Conservation (phyloP, 495 filamentous ascomycete genomes). For the Penicillium ucsense region DNA sequence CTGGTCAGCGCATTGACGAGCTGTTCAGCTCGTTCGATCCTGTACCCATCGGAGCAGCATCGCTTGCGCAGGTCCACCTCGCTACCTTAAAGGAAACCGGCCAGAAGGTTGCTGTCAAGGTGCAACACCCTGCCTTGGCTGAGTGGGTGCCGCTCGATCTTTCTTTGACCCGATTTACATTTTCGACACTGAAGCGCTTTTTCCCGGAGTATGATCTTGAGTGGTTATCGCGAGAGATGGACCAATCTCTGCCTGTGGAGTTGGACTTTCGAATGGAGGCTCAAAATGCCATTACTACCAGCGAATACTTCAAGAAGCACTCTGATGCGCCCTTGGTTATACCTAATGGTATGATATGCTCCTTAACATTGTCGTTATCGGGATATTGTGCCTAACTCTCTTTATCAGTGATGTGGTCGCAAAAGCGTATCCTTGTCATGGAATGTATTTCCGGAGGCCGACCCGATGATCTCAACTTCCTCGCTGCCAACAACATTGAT, state of each 20-base stretch:
- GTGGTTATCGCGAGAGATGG: conserved; percentile 92
- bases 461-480: conserved; percentile 78
- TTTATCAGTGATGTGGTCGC: conserved; percentile 67
- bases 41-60: conserved; percentile 81
- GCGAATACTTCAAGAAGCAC: conserved; percentile 65
- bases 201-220: conserved; percentile 97
- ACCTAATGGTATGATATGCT: conserved; percentile 46
- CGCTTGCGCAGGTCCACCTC: conserved; percentile 87
- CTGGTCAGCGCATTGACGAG: conserved; percentile 65
- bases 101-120: conserved; percentile 91
- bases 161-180: conserved; percentile 77
- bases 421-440: conserved; percentile 89
- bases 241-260: conserved; percentile 79
- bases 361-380: neutral
- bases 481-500: conserved; percentile 79
- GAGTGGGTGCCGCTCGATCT: conserved; percentile 91
- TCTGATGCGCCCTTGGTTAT: conserved; percentile 71
- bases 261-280: conserved; percentile 85
- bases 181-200: conserved; percentile 78
- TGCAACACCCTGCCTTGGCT: conserved; percentile 84
- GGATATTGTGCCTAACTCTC: conserved; percentile 4
- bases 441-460: conserved; percentile 81
- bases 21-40: conserved; percentile 76
- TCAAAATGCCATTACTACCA: conserved; percentile 68
- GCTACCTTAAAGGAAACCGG: conserved; percentile 79